Evolutionary conservation across 257 asterid species (phyloP).

Genomic region (Linaria vulgaris): DNA sequence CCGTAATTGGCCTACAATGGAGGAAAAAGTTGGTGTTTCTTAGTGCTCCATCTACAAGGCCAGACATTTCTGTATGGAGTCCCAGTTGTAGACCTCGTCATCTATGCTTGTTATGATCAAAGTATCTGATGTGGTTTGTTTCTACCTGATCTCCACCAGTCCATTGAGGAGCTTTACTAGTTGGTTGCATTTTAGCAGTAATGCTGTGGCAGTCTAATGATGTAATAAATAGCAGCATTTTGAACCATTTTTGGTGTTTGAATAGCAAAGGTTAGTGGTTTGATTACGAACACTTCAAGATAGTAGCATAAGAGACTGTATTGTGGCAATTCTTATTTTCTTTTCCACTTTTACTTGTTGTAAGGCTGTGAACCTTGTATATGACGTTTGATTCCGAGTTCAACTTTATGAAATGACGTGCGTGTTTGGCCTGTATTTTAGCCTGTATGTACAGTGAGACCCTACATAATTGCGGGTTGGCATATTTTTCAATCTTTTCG

Average conservation of each 20-base stretch:
- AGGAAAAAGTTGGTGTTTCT: neutral
- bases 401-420: neutral
- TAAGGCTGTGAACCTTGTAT: neutral
- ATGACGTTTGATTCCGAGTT: neutral
- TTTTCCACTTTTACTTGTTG: neutral
- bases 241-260: neutral
- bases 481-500: neutral
- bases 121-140: no score
- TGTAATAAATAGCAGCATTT: conserved; percentile 3
- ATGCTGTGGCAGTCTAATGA: neutral
- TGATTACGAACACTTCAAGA: no score
- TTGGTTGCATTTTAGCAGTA: neutral
- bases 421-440: neutral
- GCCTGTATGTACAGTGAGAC: neutral
- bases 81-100: neutral
- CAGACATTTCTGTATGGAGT: neutral
- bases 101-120: neutral
- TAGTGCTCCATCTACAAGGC: neutral
- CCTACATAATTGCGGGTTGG: neutral
- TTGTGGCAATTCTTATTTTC: no score
- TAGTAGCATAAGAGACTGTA: no score
- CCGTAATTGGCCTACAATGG: neutral
- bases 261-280: no score
- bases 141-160: no score
- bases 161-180: neutral